Evolutionary conservation across 2,329 filamentous ascomycete genomes (phyloP), one percentile per base, ranked within the genome.

Genomic region (Penicillium freii): DNA sequence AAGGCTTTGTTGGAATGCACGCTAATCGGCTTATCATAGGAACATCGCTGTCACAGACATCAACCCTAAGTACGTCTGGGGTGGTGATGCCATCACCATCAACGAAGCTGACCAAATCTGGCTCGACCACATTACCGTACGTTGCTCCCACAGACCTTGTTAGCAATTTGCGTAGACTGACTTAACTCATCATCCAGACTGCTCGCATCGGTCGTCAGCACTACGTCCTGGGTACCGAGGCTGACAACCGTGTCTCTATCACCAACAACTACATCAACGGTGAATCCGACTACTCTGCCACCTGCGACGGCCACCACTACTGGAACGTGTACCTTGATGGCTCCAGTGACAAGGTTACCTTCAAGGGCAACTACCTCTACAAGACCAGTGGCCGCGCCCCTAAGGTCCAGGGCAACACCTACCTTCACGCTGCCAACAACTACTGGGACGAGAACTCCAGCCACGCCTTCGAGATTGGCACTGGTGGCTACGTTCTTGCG

Each of bases 351-450:
- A 47, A 56, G 44, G 54, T 59, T 13, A 59, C 57, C 25, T 49
- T 59, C 19, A 51, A 56, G 38, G 54, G 54, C 38, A 59, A 59
- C 48, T 59, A 59, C 39, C 45, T 59, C 8, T 56, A 59, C 43
- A 52, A 56, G 38, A 59, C 57, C 1, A 29, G 43, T 27, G 57
- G 57, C 4, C 57, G 57, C 25, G 50, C 53, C 5, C 57, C 57
- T 13, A 56, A 55, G 34, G 34, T 59, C 19, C 39, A 51, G n/a
- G 47, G 8, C 9, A 48, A 56, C 23, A 59, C 53, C 34, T 51
- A 52, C 47, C 44, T 56, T 2, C 57, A 59, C 17, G 57, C 57
- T 8, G 48, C 52, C 34, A 59, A 56, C 53, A 59, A 56, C 39
- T 56, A 56, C 52, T 55, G 52, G 52, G 38, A 49, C 36, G 45